Evolutionary conservation across 768 basidiomycete species (phyloP).

Genomic region (Podaxis rugospora): DNA sequence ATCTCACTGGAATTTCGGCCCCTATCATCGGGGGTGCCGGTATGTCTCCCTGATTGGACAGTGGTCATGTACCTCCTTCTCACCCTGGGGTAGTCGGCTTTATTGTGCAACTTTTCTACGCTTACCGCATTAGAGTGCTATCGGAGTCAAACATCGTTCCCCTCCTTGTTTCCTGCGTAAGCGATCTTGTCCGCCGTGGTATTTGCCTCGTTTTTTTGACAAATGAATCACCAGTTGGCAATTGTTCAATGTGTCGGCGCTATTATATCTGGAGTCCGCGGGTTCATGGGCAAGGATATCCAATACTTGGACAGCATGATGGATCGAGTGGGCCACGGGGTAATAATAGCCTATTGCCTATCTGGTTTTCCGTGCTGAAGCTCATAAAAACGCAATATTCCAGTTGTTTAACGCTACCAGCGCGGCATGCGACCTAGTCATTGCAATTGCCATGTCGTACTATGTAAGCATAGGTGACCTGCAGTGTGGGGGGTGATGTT

Average conservation of each 20-base stretch:
- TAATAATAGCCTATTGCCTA: background rate
- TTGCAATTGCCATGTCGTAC: constrained; percentile 18
- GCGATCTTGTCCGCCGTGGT: background rate
- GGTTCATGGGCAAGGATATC: background rate
- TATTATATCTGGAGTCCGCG: background rate
- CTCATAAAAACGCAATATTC: background rate
- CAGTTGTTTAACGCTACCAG: constrained; percentile 20
- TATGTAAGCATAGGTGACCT: constrained; percentile 13
- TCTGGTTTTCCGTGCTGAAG: background rate
- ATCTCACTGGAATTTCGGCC: constrained; percentile 16
- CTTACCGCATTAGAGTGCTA: constrained; percentile 20
- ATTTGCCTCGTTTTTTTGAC: background rate
- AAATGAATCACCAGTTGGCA: background rate
- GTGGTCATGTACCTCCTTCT: background rate
- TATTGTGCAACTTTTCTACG: constrained; percentile 20
- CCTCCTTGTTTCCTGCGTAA: constrained; percentile 10
- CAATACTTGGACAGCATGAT: background rate
- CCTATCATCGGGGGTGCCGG: constrained; percentile 16
- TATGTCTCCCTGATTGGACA: background rate
- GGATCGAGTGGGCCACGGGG: background rate
- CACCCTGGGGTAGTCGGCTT: constrained; percentile 13
- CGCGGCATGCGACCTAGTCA: constrained; percentile 19
- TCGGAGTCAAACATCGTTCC: constrained; percentile 10
- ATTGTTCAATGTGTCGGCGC: background rate
- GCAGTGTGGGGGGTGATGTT: background rate